Evolutionary conservation across 139 green algal genomes (phyloP), one percentile per base, ranked within the genome.

Genomic region (Tetratostichococcus sp.): DNA sequence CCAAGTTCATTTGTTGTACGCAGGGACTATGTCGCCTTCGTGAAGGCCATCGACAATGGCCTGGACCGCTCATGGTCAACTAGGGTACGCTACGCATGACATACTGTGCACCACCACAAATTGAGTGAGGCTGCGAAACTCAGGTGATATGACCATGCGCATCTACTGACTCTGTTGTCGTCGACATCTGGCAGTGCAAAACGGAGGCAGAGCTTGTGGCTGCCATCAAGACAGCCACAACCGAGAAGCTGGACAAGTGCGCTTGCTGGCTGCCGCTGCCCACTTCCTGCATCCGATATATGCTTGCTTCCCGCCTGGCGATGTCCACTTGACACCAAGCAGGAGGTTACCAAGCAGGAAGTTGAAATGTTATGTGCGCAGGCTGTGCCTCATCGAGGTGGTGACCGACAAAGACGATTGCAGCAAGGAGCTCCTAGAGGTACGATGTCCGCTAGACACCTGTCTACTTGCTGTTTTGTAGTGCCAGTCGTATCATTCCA

Each of bases 401-500:
- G 75, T 82, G 19, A 43, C 84, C 2, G 71, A 85, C 76, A 85
- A 34, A 59, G 86, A 96, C 72, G 91, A 96, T 79, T 92, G 86
- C 80, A 88, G 75, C 65, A 85, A 82, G 39, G 89, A 96, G 84
- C 85, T 96, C 50, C 80, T 95, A 62, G 90, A 95, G 83, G 50
- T 62, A 14, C 8, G 39, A 8, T 50, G 39, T 8, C 39, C n/a
- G n/a, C n/a, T n/a, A n/a, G n/a, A n/a, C n/a, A n/a, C n/a, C n/a
- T n/a, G n/a, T n/a, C n/a, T n/a, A n/a, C n/a, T n/a, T n/a, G n/a
- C n/a, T n/a, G n/a, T n/a, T n/a, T n/a, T n/a, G n/a, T n/a, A n/a
- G n/a, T n/a, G n/a, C n/a, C n/a, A n/a, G n/a, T n/a, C n/a, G n/a
- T n/a, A n/a, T n/a, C n/a, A n/a, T n/a, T n/a, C n/a, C n/a, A n/a